Base-by-base conservation (phyloP, 148 eudicot species). In the Bassia scoparia region DNA sequence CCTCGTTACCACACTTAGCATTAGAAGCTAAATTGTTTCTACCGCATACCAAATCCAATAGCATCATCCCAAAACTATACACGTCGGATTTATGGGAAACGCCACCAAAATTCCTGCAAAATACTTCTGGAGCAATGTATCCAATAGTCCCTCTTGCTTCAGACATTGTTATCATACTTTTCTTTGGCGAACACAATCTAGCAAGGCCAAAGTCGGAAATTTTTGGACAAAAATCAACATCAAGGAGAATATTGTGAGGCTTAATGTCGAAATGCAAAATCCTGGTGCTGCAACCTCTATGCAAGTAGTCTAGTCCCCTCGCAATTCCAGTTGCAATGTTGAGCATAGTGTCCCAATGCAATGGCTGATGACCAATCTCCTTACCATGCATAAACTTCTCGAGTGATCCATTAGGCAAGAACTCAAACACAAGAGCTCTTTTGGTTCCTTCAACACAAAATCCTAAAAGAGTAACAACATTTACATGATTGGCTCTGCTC, bases 401-500 rank as follows among this genome's bases (percentile, higher is more conserved):
- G 2, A 77, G 80, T 7, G 80, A 77, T 7, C 97, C 97, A 24
- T 89, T 92, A 0, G 88, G 74, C 55, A 92, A 49, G 73, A 81
- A 92, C 73, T 92, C 96, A 21, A 86, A 92, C 3, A 91, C 83
- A 17, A 91, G 43, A 85, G 87, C 64, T 79, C n/a, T n/a, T n/a
- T n/a, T n/a, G n/a, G n/a, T n/a, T n/a, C n/a, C n/a, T n/a, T n/a
- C n/a, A n/a, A n/a, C n/a, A n/a, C n/a, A n/a, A n/a, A n/a, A n/a
- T n/a, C n/a, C n/a, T n/a, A n/a, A n/a, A n/a, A n/a, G n/a, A 30
- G 59, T 68, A 44, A 90, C 90, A 13, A 90, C 86, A 80, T 90
- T 78, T 17, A 74, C 50, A 48, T 90, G 96, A 82, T 85, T 79
- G 76, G 89, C 76, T 87, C 93, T 81, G 73, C 88, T 48, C 54